Percentiles rank a stretch among this genome's conserved stretches.
These are phyloP conservation scores for Micractinium sp. DNA, from an alignment of 139 green algal species.

Conservation along the genomic window DNA sequence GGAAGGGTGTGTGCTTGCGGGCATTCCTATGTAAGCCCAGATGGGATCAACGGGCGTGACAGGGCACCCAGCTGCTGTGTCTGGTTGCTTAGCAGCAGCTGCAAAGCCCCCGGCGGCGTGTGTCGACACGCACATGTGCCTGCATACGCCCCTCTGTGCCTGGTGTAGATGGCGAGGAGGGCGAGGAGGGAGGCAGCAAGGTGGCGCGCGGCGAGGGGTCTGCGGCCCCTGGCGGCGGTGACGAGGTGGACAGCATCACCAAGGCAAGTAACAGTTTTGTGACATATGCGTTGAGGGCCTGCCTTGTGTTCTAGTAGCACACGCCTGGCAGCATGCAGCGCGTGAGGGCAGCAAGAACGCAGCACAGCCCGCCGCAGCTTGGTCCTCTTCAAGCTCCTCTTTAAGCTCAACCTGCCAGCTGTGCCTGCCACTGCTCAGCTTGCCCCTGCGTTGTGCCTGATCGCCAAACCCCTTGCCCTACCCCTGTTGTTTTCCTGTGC, in stretches of 20 bases:
- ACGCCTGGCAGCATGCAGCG: neutral
- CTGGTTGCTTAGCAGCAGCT: neutral
- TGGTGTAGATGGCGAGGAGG: conserved; percentile 3
- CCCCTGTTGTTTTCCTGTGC: neutral
- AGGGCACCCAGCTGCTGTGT: neutral
- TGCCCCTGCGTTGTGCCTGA: neutral
- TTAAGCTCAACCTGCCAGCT: too few species aligned
- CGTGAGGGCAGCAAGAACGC: neutral
- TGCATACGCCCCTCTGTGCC: neutral
- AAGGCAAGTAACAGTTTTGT: neutral
- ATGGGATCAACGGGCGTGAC: too few species aligned
- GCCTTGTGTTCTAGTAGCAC: neutral
- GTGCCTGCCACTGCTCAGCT: too few species aligned
- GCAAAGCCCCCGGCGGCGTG: neutral
- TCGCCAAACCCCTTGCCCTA: too few species aligned
- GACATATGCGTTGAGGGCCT: neutral
- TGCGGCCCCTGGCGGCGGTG: neutral
- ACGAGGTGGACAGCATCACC: conserved; percentile 33
- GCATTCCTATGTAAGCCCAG: too few species aligned
- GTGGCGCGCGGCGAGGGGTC: conserved; percentile 6
- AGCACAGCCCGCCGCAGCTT: too few species aligned
- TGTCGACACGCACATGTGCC: neutral
- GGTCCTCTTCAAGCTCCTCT: too few species aligned
- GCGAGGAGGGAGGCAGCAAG: neutral
- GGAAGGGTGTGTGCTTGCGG: too few species aligned